Evolutionary conservation across 176 grass and related monocot genomes (phyloP).

Genomic region (Oryza officinalis): DNA sequence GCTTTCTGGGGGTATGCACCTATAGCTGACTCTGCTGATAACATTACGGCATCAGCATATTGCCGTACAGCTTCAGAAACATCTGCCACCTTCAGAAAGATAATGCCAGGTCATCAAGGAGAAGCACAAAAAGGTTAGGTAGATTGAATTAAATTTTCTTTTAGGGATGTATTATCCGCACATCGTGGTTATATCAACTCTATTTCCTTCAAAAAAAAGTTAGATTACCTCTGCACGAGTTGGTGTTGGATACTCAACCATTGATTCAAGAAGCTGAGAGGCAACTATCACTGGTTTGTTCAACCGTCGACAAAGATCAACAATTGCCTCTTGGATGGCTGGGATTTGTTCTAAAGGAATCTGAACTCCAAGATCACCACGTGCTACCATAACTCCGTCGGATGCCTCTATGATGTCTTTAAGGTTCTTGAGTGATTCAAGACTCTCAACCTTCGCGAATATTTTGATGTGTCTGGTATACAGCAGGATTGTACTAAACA

Average conservation of each 20-base stretch:
- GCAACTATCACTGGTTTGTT: constrained; percentile 79
- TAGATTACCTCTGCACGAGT: constrained; percentile 70
- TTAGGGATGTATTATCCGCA: not conserved
- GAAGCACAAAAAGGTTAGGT: not conserved
- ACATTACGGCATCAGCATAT: constrained; percentile 68
- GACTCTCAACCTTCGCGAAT: constrained; percentile 70
- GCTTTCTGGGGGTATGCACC: constrained; percentile 64
- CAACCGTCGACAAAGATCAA: constrained; percentile 54
- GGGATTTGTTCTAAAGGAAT: constrained; percentile 72
- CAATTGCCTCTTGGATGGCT: constrained; percentile 63
- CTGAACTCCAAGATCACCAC: constrained; percentile 83
- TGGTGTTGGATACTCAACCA: constrained; percentile 75
- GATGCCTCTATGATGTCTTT: constrained; percentile 63
- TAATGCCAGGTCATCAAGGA: not conserved
- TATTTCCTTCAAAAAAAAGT: not conserved
- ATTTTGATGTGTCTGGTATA: constrained; percentile 49
- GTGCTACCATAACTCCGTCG: constrained; percentile 77
- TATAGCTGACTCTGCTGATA: constrained; percentile 71
- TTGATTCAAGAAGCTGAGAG: constrained; percentile 81
- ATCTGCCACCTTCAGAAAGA: constrained; percentile 56
- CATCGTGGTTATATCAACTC: not conserved
- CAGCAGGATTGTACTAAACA: not conserved
- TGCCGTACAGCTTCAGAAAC: constrained; percentile 72
- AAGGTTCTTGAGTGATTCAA: constrained; percentile 65
- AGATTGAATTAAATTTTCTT: not conserved